Base-by-base conservation (phyloP, 2,329 filamentous ascomycete genomes). In the Microdochium nivale region DNA sequence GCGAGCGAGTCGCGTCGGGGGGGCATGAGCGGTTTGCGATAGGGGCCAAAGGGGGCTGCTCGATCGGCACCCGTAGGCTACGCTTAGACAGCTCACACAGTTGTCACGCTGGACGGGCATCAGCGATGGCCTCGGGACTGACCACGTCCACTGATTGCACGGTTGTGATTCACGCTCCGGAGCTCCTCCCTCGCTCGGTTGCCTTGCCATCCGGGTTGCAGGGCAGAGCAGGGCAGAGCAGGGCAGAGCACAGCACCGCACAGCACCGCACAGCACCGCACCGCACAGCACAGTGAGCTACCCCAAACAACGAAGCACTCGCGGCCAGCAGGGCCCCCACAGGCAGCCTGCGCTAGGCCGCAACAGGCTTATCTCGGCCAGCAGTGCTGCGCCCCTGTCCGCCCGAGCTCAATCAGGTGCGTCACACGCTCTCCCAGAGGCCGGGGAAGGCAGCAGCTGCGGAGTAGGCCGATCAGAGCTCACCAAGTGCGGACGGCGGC, bases 401-500 rank as follows among this genome's bases (percentile, higher is more conserved):
- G 27, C 27, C 27, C 27, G 27, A 30, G 27, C 40, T 44, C 40
- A 44, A 24, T 23, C 40, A 44, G 40, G 60, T 63, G 61, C 61
- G 61, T 63, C 61, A 63, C 61, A 60, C 62, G 61, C 55, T 55
- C 61, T 48, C 50, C 58, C 58, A 54, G 52, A 52, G 50, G 54
- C 61, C 59, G 60, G 59, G 60, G 60, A 62, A 56, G 60, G 53
- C 54, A 52, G 52, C 52, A 52, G 44, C 46, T 49, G 7, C 40
- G 46, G 23, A 16, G 43, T 35, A 40, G 46, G 52, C 49, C n/a
- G n/a, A n/a, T n/a, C n/a, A n/a, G n/a, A n/a, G n/a, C n/a, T n/a
- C n/a, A n/a, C n/a, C n/a, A n/a, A n/a, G 43, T 19, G 5, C 40
- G 21, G 16, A 7, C 13, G 16, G 16, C 14, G 14, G 9, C 40